These are phyloP conservation scores for Austroboletus festivus DNA, from an alignment of 768 basidiomycete species.

Conservation along the genomic window DNA sequence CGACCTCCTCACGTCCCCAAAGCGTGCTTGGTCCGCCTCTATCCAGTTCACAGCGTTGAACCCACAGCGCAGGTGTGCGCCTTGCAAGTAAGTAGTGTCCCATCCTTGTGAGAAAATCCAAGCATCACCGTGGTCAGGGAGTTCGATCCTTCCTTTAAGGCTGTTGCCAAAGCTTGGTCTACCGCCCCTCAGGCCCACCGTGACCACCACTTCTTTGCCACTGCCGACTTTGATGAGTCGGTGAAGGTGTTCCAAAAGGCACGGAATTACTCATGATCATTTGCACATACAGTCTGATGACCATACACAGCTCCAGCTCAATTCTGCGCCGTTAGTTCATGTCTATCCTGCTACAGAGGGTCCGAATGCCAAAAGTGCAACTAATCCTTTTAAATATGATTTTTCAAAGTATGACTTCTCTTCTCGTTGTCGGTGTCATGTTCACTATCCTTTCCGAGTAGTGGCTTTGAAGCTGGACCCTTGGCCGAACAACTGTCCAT, in stretches of 20 bases:
- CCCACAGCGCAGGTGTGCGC: constrained; percentile 76
- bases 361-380: constrained; percentile 51
- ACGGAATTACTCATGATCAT: background rate
- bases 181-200: constrained; percentile 56
- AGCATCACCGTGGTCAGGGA: constrained; percentile 47
- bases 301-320: constrained; percentile 63
- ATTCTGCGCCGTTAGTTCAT: constrained; percentile 80
- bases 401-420: constrained; percentile 59
- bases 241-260: constrained; percentile 80
- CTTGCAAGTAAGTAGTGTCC: constrained; percentile 73
- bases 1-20: constrained; percentile 70
- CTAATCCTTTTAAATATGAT: constrained; percentile 67
- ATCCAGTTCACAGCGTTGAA: constrained; percentile 89
- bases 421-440: background rate
- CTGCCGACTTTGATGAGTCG: constrained; percentile 81
- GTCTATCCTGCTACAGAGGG: constrained; percentile 75
- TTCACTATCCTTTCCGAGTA: constrained; percentile 31
- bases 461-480: constrained; percentile 78
- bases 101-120: background rate
- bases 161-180: constrained; percentile 83
- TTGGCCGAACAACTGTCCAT: constrained; percentile 72
- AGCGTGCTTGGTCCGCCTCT: constrained; percentile 84
- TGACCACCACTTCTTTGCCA: constrained; percentile 88
- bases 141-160: constrained; percentile 80
- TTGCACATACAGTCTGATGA: constrained; percentile 10